These are phyloP conservation scores for Acrodontium crateriforme DNA, from an alignment of 2,329 filamentous ascomycete species.

Conservation along the genomic window DNA sequence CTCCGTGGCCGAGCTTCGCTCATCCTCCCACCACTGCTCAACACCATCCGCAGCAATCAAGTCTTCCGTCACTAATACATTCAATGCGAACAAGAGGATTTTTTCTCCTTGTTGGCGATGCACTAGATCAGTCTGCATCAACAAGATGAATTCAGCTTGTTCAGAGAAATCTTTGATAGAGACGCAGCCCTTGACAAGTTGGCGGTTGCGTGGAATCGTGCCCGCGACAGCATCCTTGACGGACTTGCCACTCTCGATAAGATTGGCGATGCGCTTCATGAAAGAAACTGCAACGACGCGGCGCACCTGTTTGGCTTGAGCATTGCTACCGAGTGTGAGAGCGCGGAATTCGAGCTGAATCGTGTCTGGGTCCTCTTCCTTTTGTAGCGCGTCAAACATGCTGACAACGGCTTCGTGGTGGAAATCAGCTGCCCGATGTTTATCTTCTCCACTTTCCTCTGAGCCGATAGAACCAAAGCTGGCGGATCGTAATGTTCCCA, in stretches of 20 bases:
- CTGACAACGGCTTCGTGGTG: slow-evolving; percentile 77
- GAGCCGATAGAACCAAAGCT: slow-evolving; percentile 42
- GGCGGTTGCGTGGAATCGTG: slow-evolving; percentile 39
- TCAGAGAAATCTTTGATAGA: slow-evolving; percentile 39
- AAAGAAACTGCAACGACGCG: slow-evolving; percentile 76
- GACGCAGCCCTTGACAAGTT: slow-evolving; percentile 44
- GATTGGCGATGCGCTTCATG: slow-evolving; percentile 63
- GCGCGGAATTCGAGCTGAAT: slow-evolving; percentile 91
- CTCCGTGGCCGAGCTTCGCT: slow-evolving; percentile 49
- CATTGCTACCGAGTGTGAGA: slow-evolving; percentile 79
- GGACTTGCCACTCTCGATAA: slow-evolving; percentile 36
- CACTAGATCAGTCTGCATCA: slow-evolving; percentile 66
- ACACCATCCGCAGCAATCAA: slow-evolving; percentile 82
- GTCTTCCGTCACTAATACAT: slow-evolving; percentile 74
- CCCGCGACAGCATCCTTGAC: slow-evolving; percentile 28
- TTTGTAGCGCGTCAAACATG: slow-evolving; percentile 71
- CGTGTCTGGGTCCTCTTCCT: slow-evolving; percentile 60
- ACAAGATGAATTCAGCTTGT: slow-evolving; percentile 72
- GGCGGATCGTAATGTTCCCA: slow-evolving; percentile 16
- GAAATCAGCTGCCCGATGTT: slow-evolving; percentile 47
- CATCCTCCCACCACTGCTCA: slow-evolving; percentile 75
- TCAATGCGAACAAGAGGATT: slow-evolving; percentile 64
- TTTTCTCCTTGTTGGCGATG: slow-evolving; percentile 49
- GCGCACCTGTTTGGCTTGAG: slow-evolving; percentile 77
- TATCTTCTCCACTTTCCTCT: slow-evolving; percentile 37